A percentile compares a stretch with the other conserved stretches of the same genome.
phyloP scores from a whole-genome alignment of 352 stramenopile genomes.

The Globisporangium sylvaticum region DNA sequence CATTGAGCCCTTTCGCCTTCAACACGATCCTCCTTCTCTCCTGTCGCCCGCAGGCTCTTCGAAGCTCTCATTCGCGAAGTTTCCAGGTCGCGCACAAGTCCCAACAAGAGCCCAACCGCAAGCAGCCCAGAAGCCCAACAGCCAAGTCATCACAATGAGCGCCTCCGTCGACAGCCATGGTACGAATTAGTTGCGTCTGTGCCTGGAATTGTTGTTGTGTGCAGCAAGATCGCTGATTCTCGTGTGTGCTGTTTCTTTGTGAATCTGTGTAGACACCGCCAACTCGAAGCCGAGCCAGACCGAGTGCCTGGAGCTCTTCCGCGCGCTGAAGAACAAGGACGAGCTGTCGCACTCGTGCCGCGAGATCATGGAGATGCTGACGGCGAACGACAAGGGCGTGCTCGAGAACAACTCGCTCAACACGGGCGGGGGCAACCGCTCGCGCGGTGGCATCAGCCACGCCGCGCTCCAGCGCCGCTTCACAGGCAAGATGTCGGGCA shows the following conservation, averaged over 20 bases:
- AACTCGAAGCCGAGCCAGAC: slow-evolving; percentile 30
- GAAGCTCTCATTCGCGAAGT: slow-evolving; percentile 14
- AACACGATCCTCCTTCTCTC: too few species aligned
- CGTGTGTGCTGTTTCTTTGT: not conserved
- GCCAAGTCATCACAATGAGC: slow-evolving; percentile 15
- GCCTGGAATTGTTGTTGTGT: too few species aligned
- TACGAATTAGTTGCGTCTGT: slow-evolving; percentile 7
- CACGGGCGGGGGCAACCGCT: slow-evolving; percentile 51
- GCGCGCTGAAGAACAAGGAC: slow-evolving; percentile 77
- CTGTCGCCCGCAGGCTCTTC: not conserved
- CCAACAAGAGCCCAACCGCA: not conserved
- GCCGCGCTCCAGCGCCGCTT: slow-evolving; percentile 72
- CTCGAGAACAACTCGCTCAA: slow-evolving; percentile 69
- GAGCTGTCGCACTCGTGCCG: slow-evolving; percentile 68
- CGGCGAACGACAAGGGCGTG: slow-evolving; percentile 57
- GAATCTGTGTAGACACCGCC: not conserved
- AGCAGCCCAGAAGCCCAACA: not conserved
- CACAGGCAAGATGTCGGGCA: slow-evolving; percentile 82
- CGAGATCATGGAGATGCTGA: slow-evolving; percentile 71
- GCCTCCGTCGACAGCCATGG: slow-evolving; percentile 32
- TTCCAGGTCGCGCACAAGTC: slow-evolving; percentile 12
- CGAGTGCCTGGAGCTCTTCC: slow-evolving; percentile 73
- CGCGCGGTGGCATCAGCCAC: slow-evolving; percentile 64
- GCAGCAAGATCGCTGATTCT: not conserved
- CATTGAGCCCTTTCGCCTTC: too few species aligned